Evolutionary conservation across 306 rosid species (phyloP).

Genomic region (Mimosa bimucronata): DNA sequence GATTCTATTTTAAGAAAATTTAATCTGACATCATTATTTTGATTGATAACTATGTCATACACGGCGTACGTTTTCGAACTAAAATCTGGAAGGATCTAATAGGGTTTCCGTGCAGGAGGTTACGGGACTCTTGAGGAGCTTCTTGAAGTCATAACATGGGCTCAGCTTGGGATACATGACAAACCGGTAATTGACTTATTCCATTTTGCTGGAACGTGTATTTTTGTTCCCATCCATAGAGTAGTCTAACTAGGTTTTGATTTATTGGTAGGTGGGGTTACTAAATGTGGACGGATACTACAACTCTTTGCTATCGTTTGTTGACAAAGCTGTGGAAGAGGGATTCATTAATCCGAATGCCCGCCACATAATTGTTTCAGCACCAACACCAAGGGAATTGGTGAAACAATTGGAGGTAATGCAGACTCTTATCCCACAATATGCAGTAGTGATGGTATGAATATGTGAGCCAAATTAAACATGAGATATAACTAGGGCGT

Average conservation of each 20-base stretch:
- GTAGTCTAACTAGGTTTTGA: conserved; percentile 7
- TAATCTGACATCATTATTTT: background rate
- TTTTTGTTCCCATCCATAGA: background rate
- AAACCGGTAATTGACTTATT: conserved; percentile 67
- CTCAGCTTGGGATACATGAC: conserved; percentile 98
- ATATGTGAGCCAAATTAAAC: background rate
- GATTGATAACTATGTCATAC: background rate
- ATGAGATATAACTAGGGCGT: conserved; percentile 2
- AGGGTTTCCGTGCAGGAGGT: conserved; percentile 60
- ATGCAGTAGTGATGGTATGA: background rate
- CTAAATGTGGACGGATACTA: conserved; percentile 97
- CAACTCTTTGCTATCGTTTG: conserved; percentile 80
- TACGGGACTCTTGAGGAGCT: conserved; percentile 98
- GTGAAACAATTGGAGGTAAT: conserved; percentile 95
- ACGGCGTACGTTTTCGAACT: background rate
- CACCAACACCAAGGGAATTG: conserved; percentile 85
- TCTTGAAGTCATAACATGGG: conserved; percentile 99
- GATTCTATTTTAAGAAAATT: background rate
- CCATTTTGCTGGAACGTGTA: conserved; percentile 22
- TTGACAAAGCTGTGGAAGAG: conserved; percentile 97
- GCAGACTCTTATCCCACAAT: background rate
- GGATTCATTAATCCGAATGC: conserved; percentile 91
- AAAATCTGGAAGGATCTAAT: background rate
- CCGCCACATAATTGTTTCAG: conserved; percentile 90
- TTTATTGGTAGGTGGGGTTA: conserved; percentile 76